Base-by-base conservation (phyloP, 495 filamentous ascomycete genomes). In the Letharia columbiana region DNA sequence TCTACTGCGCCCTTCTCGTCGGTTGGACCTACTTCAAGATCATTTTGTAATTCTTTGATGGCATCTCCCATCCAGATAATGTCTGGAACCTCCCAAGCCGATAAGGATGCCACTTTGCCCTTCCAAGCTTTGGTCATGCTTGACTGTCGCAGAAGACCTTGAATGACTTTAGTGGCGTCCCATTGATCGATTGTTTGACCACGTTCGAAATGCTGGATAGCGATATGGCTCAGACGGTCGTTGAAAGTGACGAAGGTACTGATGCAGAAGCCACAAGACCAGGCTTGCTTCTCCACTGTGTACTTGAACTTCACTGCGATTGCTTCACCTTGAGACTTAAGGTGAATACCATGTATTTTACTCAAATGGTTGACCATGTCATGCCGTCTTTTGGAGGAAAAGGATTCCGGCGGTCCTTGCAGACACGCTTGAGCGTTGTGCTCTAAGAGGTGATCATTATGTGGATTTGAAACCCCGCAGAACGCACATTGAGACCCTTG, bases 201-300 rank as follows among this genome's bases (percentile, higher is more conserved):
- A 49, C 9, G 0, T 0, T 40, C 58, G 42, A 44, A 65, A 49
- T 65, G 63, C 56, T 65, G 18, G 20, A 45, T 60, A 18, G 57
- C 63, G 15, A 65, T 65, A 35, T 65, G 63, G 42, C 20, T 65
- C 33, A 45, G 47, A 17, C 63, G 63, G 17, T 50, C 63, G 18
- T 31, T 37, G 20, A 65, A 58, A 23, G 31, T 47, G 20, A n/a
- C 2, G 23, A 65, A 65, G 7, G 20, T 0, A 12, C 9, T 40
- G 42, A 60, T 33, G 42, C 63, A 65, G 33, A 65, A 65, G 17
- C 63, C 54, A 50, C 63, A 65, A 15, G 63, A 65, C 41, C 42
- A 60, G 23, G 63, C 41, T 60, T 60, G 54, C 42, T 65, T 65
- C 15, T 59, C 13, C 41, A 45, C 44, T 0, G 28, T 28, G 41